Base-by-base conservation (phyloP, 1,139 yeast genomes). In the Kodamaea arcana region DNA sequence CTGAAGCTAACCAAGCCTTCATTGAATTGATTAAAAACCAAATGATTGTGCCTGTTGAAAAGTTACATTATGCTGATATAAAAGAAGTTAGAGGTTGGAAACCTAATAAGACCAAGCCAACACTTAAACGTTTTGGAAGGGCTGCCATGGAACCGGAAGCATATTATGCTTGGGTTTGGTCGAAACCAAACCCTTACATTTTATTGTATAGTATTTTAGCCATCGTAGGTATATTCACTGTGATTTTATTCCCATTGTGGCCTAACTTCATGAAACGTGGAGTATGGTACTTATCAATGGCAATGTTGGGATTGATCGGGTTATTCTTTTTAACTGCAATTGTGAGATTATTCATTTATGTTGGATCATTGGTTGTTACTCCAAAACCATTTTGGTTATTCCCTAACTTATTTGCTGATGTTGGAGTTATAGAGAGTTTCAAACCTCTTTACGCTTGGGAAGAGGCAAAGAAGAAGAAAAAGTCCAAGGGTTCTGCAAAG, bases 191-290 rank as follows among this genome's bases (percentile, higher is more conserved):
- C 44, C 75, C 86, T 33, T 74, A 65, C 61, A 62, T 87, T 69
- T 47, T 78, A 57, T 50, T 75, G 48, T 77, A 84, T 58, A 77
- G 94, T 42, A 60, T 71, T 36, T 59, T 87, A 59, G 73, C 84
- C 25, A 64, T 90, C 27, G 71, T 67, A 10, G 88, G 73, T 15
- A 78, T 88, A 9, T 80, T 92, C 49, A 75, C 86, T 2, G 63
- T 88, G 29, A 86, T 92, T 24, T 72, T 92, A 52, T 94, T 87
- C 79, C 99, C 98, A 43, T 73, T 92, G 51, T 92, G 99, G 99
- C 99, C 99, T 15, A 56, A 70, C 32, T 77, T 80, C 59, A 80
- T 92, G 94, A 83, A 95, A 57, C 72, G 74, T 36, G 95, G 94
- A 25, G 96, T 87, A 25, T 92, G 95, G 85, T 92, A 87, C 58